Evolutionary conservation across 2,329 filamentous ascomycete genomes (phyloP).

Genomic region (Septoria petroselini): DNA sequence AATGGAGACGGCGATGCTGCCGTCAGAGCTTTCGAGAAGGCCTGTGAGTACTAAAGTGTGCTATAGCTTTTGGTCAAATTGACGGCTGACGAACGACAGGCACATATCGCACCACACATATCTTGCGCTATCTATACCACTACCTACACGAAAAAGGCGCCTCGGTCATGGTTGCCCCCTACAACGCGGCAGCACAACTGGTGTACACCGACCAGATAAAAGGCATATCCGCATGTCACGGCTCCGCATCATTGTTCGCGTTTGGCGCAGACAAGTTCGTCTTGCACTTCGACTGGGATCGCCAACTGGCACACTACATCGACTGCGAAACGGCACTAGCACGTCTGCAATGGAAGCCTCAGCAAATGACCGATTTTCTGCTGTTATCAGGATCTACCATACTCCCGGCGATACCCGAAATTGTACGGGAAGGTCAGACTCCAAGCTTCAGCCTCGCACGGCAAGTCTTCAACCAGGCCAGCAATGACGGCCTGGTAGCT

Average conservation of each 20-base stretch:
- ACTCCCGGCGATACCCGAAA: slow-evolving; percentile 63
- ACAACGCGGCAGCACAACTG: slow-evolving; percentile 78
- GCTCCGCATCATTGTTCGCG: slow-evolving; percentile 77
- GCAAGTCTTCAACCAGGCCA: slow-evolving; percentile 67
- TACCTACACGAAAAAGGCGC: slow-evolving; percentile 67
- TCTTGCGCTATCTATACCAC: slow-evolving; percentile 73
- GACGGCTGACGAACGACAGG: slow-evolving; percentile 49
- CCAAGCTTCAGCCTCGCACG: slow-evolving; percentile 70
- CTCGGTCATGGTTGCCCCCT: slow-evolving; percentile 79
- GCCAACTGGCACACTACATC: slow-evolving; percentile 62
- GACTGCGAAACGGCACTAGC: slow-evolving; percentile 59
- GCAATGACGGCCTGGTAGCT: slow-evolving; percentile 66
- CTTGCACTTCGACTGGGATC: slow-evolving; percentile 65
- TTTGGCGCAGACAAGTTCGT: slow-evolving; percentile 79
- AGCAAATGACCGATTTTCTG: slow-evolving; percentile 69
- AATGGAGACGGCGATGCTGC: slow-evolving; percentile 74
- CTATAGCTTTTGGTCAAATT: neutral
- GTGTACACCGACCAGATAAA: slow-evolving; percentile 74
- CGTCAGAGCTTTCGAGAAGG: slow-evolving; percentile 81
- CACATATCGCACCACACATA: slow-evolving; percentile 65
- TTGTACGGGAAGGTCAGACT: slow-evolving; percentile 49
- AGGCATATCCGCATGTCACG: slow-evolving; percentile 72
- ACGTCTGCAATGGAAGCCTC: slow-evolving; percentile 60
- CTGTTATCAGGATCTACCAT: slow-evolving; percentile 62
- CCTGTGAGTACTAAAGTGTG: slow-evolving; percentile 53